Evolutionary conservation across 2,329 filamentous ascomycete genomes (phyloP).

Genomic region (Pyrenochaeta sp.): DNA sequence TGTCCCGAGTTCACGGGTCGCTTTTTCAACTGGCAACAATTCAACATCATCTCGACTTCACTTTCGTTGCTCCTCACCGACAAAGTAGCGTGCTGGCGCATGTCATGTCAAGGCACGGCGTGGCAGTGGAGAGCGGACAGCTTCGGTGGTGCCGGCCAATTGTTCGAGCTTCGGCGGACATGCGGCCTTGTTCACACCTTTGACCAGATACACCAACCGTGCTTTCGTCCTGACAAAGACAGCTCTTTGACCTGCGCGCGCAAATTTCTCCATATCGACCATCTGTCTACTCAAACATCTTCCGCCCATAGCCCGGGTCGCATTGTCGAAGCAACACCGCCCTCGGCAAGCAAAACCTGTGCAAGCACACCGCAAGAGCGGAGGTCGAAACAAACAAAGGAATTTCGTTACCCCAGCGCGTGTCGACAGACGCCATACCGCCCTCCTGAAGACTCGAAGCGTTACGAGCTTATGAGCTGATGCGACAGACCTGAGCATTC

Average conservation of each 20-base stretch:
- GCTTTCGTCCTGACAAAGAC: neutral
- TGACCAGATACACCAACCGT: neutral
- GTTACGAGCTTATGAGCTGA: neutral
- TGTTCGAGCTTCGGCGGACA: conserved; percentile 3
- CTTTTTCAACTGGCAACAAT: neutral
- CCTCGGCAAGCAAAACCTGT: no score
- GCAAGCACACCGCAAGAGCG: neutral
- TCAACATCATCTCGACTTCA: neutral
- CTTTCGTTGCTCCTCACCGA: neutral
- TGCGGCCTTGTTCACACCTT: neutral
- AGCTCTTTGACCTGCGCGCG: neutral
- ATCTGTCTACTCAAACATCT: neutral
- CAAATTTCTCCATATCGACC: neutral
- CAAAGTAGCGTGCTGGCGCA: neutral
- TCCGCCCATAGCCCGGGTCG: no score
- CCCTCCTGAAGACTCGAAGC: neutral
- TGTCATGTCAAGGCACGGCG: neutral
- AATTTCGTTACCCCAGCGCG: neutral
- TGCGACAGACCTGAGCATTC: neutral
- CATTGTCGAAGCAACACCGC: no score
- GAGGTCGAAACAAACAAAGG: neutral
- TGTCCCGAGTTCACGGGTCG: conserved; percentile 2
- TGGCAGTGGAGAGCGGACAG: neutral
- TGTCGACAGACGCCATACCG: neutral
- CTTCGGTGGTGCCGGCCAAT: neutral